Base-by-base conservation (phyloP, 176 grass and related monocot species). In the Musa itinerans region DNA sequence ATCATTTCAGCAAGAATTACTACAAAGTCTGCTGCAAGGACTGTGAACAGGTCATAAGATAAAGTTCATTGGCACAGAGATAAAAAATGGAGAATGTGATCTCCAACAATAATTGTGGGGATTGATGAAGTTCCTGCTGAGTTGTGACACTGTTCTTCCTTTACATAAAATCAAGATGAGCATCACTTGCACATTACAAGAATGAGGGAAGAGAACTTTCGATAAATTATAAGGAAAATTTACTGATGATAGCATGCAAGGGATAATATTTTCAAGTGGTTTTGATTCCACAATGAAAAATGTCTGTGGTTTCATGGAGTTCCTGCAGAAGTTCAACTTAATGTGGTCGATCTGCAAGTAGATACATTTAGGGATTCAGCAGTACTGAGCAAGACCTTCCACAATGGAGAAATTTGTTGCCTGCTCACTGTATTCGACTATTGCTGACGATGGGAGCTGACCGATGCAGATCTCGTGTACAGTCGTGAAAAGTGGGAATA, bases 401-500 rank as follows among this genome's bases (percentile, higher is more conserved):
- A 87, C 63, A 55, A 85, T 3, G 64, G 84, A 83, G 64, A 86
- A 70, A 71, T 87, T 85, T 70, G 90, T 82, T 8, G 79, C 80
- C 68, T 88, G 86, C 76, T 82, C 92, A 82, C 78, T 87, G 78
- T 89, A 92, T 84, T 98, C 86, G 52, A 93, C 90, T 88, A 98
- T 98, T 66, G 94, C 87, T 43, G 82, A 79, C 51, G 90, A 88
- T 21, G 94, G 88, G 56, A 89, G 73, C 51, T 93, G 81, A 21
- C 90, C 87, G 52, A 81, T 85, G 72, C 90, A 98, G 64, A 98
- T 98, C 80, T 98, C 91, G 76, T 93, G 86, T 15, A 98, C 88
- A 15, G 90, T 89, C 9, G 87, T 72, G 13, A 98, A 85, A 74
- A 91, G 83, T 15, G 90, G 90, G 86, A 93, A 93, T 50, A 85